A percentile compares a stretch with the other conserved stretches of the same genome.
Evolutionary conservation across 2,329 filamentous ascomycete genomes (phyloP).

Genomic region (Aspergillus alliaceus): DNA sequence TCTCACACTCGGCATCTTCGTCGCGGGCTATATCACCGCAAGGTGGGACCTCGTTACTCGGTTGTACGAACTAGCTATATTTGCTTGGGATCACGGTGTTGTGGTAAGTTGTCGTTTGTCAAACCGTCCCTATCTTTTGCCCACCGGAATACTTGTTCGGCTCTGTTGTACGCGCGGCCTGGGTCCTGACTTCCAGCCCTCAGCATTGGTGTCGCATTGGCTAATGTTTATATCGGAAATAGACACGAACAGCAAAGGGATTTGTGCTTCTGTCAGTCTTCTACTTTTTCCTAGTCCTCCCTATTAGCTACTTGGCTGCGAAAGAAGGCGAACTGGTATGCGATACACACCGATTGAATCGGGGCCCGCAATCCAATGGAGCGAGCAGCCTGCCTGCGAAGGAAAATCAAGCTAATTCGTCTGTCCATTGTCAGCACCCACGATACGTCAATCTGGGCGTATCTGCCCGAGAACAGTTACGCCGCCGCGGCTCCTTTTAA

Average conservation of each 20-base stretch:
- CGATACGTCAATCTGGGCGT: slow-evolving; percentile 75
- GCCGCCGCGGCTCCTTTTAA: slow-evolving; percentile 92
- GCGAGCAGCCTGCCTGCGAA: background rate
- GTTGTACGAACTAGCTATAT: slow-evolving; percentile 93
- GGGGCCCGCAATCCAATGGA: slow-evolving; percentile 3
- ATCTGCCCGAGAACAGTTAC: slow-evolving; percentile 91
- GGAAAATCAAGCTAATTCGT: slow-evolving; percentile 1
- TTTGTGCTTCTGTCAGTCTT: slow-evolving; percentile 79
- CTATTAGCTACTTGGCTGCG: slow-evolving; percentile 77
- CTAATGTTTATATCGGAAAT: slow-evolving; percentile 12
- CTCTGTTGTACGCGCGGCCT: background rate
- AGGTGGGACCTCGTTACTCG: slow-evolving; percentile 98
- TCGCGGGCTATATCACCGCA: slow-evolving; percentile 98
- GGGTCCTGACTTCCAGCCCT: background rate
- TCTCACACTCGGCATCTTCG: slow-evolving; percentile 95
- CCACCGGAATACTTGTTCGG: slow-evolving; percentile 6
- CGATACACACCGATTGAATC: slow-evolving; percentile 20
- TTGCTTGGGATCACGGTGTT: slow-evolving; percentile 98
- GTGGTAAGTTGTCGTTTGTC: slow-evolving; percentile 63
- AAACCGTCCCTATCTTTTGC: slow-evolving; percentile 2
- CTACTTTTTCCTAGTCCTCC: slow-evolving; percentile 81
- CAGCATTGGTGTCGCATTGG: background rate
- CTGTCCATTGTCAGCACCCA: slow-evolving; percentile 65
- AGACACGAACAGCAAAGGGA: slow-evolving; percentile 84
- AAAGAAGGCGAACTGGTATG: slow-evolving; percentile 78